These are phyloP conservation scores for Closterium sp. DNA, from an alignment of 139 green algal species.

Conservation along the genomic window DNA sequence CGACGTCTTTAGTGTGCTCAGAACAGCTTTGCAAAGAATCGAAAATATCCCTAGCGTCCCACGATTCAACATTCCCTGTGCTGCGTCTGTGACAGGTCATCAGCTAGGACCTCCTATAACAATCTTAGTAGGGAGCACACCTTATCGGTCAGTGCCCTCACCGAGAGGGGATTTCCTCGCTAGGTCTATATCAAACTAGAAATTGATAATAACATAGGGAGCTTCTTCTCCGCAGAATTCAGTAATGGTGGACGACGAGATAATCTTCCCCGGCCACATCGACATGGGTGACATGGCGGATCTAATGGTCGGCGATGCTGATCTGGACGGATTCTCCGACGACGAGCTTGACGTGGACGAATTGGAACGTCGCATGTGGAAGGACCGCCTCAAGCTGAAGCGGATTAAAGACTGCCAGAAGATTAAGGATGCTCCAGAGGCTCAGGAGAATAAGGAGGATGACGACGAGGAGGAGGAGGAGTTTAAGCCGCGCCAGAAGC, in stretches of 20 bases:
- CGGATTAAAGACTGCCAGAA: constrained; percentile 37
- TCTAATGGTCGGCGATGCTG: constrained; percentile 31
- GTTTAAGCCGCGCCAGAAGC: constrained; percentile 38
- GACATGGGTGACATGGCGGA: constrained; percentile 13
- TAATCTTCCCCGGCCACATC: background rate
- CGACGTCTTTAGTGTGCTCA: too few relatives aligned
- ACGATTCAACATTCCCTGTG: too few relatives aligned
- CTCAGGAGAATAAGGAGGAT: background rate
- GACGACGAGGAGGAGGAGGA: background rate
- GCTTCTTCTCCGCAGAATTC: background rate
- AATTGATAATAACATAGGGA: background rate
- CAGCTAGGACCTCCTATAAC: too few relatives aligned
- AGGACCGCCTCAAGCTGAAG: constrained; percentile 37
- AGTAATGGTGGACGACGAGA: background rate
- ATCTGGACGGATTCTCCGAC: constrained; percentile 31
- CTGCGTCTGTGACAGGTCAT: too few relatives aligned
- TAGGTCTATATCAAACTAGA: background rate
- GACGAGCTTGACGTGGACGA: constrained; percentile 49
- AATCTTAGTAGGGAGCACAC: too few relatives aligned
- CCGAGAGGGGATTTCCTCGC: too few relatives aligned
- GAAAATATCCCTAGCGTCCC: too few relatives aligned
- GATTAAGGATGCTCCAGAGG: constrained; percentile 12
- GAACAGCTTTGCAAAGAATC: too few relatives aligned
- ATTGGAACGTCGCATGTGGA: constrained; percentile 44
- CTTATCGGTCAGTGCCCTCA: too few relatives aligned